Evolutionary conservation across 306 rosid genomes (phyloP).

Genomic region (Quercus gilva): DNA sequence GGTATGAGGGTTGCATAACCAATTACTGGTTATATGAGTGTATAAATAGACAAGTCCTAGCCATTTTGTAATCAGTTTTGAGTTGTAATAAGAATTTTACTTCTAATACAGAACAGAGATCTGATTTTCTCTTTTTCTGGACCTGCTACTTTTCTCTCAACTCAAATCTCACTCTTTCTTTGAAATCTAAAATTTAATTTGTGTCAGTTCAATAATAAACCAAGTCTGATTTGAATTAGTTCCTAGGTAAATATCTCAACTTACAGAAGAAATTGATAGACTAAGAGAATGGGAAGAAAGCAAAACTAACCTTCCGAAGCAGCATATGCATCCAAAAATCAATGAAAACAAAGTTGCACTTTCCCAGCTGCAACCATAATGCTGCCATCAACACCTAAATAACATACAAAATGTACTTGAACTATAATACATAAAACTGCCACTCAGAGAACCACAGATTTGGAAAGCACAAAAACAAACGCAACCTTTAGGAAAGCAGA

Average conservation of each 20-base stretch:
- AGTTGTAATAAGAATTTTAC: too few relatives aligned
- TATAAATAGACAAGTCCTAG: too few relatives aligned
- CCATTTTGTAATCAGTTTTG: too few relatives aligned
- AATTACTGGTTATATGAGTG: too few relatives aligned
- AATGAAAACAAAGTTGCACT: conserved; percentile 75
- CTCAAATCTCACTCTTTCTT: too few relatives aligned
- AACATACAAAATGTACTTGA: conserved; percentile 21
- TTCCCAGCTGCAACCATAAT: conserved; percentile 73
- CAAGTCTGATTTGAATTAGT: not conserved
- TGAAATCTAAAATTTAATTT: too few relatives aligned
- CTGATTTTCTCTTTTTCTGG: too few relatives aligned
- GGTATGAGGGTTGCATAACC: too few relatives aligned
- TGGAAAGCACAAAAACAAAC: not conserved
- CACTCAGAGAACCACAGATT: not conserved
- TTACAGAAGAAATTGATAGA: not conserved
- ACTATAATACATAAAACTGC: conserved; percentile 12
- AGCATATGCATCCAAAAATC: conserved; percentile 71
- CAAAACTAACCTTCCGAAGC: conserved; percentile 63
- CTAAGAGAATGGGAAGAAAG: conserved; percentile 12
- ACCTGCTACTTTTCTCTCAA: too few relatives aligned
- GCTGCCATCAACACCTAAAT: conserved; percentile 44
- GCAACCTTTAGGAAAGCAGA: not conserved
- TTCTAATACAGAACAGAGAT: too few relatives aligned
- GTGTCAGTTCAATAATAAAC: not conserved
- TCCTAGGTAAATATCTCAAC: not conserved